A percentile compares a stretch with the other conserved stretches of the same genome.
Conservation (phyloP, 495 filamentous ascomycete genomes). For the Annulohypoxylon stygium region DNA sequence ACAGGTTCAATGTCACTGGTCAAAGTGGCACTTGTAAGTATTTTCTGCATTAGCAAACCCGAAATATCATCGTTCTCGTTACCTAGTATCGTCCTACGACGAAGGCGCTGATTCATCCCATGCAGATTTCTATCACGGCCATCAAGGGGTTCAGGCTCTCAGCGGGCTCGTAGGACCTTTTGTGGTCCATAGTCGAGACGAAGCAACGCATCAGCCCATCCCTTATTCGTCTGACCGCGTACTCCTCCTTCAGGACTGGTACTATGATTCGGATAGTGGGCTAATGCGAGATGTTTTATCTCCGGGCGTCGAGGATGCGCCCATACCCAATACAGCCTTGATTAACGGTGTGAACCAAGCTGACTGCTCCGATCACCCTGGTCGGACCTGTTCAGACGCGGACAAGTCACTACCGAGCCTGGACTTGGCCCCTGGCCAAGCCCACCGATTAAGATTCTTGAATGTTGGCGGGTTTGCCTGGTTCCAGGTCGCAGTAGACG, state of each 20-base stretch:
- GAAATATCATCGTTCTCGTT: background rate
- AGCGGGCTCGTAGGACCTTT: conserved; percentile 71
- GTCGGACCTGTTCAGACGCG: conserved; percentile 61
- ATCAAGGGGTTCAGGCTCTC: conserved; percentile 57
- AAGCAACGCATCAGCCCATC: conserved; percentile 56
- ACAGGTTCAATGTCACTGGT: conserved; percentile 58
- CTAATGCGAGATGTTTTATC: conserved; percentile 65
- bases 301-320: conserved; percentile 67
- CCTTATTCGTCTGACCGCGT: conserved; percentile 66
- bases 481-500: conserved; percentile 66
- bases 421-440: conserved; percentile 62
- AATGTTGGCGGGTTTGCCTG: conserved; percentile 73
- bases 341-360: conserved; percentile 72
- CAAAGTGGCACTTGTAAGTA: conserved; percentile 62
- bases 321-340: conserved; percentile 71
- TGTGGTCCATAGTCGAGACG: conserved; percentile 63
- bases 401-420: conserved; percentile 59
- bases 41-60: conserved; percentile 45
- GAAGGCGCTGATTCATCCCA: conserved; percentile 46
- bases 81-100: conserved; percentile 6
- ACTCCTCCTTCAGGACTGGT: conserved; percentile 70
- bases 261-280: conserved; percentile 65
- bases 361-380: conserved; percentile 62
- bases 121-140: conserved; percentile 58
- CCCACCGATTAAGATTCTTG: conserved; percentile 76